Evolutionary conservation across 768 basidiomycete genomes (phyloP).

Genomic region (Pleurotus djamor): DNA sequence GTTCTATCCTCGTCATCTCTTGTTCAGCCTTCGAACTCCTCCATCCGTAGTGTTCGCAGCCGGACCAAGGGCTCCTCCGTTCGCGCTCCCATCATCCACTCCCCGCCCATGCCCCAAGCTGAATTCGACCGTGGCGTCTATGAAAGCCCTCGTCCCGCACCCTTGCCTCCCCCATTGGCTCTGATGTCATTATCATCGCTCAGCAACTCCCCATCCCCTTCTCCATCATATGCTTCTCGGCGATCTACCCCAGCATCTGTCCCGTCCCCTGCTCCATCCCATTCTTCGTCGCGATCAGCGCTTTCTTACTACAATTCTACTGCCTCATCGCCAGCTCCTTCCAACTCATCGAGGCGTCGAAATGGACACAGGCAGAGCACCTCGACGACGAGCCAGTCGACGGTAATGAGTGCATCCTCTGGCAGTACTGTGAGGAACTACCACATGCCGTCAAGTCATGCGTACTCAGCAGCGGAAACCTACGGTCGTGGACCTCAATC

Average conservation of each 20-base stretch:
- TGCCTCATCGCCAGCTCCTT: neutral
- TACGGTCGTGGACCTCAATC: neutral
- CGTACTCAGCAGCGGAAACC: neutral
- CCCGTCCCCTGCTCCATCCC: neutral
- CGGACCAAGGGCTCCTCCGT: neutral
- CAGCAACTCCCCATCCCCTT: neutral
- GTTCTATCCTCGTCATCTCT: neutral
- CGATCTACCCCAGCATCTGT: neutral
- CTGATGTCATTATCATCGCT: neutral
- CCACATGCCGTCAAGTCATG: constrained; percentile 4
- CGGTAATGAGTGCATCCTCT: neutral
- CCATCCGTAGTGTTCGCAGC: neutral
- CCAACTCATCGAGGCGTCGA: neutral
- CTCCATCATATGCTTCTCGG: neutral
- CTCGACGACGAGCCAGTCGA: neutral
- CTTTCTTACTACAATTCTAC: neutral
- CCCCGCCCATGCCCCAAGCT: constrained; percentile 1
- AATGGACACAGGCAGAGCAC: neutral
- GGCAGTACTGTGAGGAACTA: constrained; percentile 2
- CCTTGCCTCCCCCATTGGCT: neutral
- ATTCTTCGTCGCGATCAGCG: neutral
- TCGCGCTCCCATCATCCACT: neutral
- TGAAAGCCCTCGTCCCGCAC: constrained; percentile 2
- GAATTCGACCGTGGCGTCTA: neutral
- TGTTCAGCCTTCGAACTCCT: neutral